Conservation (phyloP, 257 asterid genomes). For the Nyctanthes arbortristis region DNA sequence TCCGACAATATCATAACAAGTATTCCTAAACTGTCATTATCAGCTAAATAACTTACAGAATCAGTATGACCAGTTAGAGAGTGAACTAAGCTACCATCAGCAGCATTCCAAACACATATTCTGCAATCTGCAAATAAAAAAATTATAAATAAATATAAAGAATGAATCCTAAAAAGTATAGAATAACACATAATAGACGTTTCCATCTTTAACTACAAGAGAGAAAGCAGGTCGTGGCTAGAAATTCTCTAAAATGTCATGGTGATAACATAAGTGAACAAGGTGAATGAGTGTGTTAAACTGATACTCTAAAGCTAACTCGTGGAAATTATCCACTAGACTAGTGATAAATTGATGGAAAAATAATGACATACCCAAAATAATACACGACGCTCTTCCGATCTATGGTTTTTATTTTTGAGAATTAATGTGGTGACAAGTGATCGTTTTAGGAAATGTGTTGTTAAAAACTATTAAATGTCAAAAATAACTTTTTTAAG, state of each 20-base stretch:
- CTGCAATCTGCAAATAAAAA: conserved; percentile 76
- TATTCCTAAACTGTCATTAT: conserved; percentile 12
- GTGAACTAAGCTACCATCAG: conserved; percentile 98
- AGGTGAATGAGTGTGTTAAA: conserved; percentile 8
- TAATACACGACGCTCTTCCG: too few species aligned
- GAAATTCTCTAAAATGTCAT: conserved; percentile 10
- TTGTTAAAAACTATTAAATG: conserved; percentile 9
- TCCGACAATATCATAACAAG: conserved; percentile 10
- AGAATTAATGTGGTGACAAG: too few species aligned
- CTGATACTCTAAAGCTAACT: neutral
- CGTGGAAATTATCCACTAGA: conserved; percentile 1
- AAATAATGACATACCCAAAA: neutral
- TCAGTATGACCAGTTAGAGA: conserved; percentile 94
- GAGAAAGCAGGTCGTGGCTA: conserved; percentile 17
- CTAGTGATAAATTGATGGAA: conserved; percentile 8
- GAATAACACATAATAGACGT: neutral
- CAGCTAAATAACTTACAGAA: conserved; percentile 58
- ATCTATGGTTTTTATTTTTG: too few species aligned
- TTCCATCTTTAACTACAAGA: conserved; percentile 21
- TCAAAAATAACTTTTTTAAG: neutral
- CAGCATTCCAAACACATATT: conserved; percentile 99
- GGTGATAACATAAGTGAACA: neutral
- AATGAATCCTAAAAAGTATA: conserved; percentile 7
- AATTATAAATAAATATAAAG: neutral
- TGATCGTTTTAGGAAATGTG: too few species aligned